Evolutionary conservation across 352 stramenopile genomes (phyloP).

Genomic region (Phytophthora sp.): DNA sequence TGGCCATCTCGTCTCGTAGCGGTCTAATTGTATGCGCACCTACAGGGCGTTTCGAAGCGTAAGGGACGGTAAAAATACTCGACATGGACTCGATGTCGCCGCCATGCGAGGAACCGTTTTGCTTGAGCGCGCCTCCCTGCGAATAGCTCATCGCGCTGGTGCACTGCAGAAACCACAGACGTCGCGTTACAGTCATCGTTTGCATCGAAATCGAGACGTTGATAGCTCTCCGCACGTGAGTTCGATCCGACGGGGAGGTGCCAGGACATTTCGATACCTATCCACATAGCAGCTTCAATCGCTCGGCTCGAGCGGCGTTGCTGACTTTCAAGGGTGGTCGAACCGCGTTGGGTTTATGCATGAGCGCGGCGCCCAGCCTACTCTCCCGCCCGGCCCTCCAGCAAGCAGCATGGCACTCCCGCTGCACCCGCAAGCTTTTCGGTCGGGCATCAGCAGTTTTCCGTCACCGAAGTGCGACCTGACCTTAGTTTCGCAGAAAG

Average conservation of each 20-base stretch:
- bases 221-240: too few relatives aligned
- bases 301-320: constrained; percentile 4
- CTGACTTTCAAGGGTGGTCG: neutral
- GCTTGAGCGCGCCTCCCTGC: constrained; percentile 11
- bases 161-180: constrained; percentile 24
- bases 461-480: constrained; percentile 2
- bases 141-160: constrained; percentile 14
- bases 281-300: constrained; percentile 6
- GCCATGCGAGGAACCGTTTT: constrained; percentile 19
- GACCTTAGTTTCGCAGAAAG: constrained; percentile 12
- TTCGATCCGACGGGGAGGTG: neutral
- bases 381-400: constrained; percentile 16
- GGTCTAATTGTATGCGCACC: too few relatives aligned
- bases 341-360: constrained; percentile 35
- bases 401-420: constrained; percentile 30
- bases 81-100: neutral
- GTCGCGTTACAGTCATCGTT: neutral
- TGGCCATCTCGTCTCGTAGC: too few relatives aligned
- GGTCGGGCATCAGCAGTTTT: constrained; percentile 19
- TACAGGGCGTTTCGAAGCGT: constrained; percentile 22
- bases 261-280: constrained; percentile 1
- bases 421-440: constrained; percentile 15
- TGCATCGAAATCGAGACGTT: constrained; percentile 1
- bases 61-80: constrained; percentile 32
- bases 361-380: constrained; percentile 17